Conservation (phyloP, 768 basidiomycete species). For the Tylopilus subfusipes region DNA sequence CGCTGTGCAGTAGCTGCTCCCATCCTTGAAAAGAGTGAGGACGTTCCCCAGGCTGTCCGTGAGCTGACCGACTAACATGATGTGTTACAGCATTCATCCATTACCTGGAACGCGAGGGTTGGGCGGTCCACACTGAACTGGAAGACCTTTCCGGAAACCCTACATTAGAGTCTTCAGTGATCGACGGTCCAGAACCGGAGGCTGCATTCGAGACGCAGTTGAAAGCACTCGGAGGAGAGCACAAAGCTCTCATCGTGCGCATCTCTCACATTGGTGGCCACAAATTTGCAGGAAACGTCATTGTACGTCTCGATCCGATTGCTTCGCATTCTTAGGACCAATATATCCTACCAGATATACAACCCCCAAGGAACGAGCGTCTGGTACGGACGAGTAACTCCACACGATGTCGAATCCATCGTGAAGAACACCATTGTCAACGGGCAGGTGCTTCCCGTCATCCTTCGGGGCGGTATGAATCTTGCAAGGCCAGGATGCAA, state of each 20-base stretch:
- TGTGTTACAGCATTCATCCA: slow-evolving; percentile 51
- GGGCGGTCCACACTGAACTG: slow-evolving; percentile 73
- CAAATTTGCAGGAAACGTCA: slow-evolving; percentile 86
- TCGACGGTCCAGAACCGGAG: slow-evolving; percentile 41
- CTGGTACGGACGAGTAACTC: slow-evolving; percentile 93
- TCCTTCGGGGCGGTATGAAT: slow-evolving; percentile 85
- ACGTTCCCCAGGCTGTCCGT: slow-evolving; percentile 12
- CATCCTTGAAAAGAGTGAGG: slow-evolving; percentile 69
- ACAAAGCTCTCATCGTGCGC: slow-evolving; percentile 77
- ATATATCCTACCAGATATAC: slow-evolving; percentile 56
- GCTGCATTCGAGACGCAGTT: slow-evolving; percentile 46
- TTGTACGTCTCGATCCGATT: slow-evolving; percentile 51
- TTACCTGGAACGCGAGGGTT: slow-evolving; percentile 62
- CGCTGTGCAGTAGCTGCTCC: slow-evolving; percentile 87
- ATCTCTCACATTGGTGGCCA: slow-evolving; percentile 94
- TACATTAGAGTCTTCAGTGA: slow-evolving; percentile 24
- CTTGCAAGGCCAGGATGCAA: slow-evolving; percentile 66
- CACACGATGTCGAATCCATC: slow-evolving; percentile 83
- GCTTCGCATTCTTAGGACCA: background rate
- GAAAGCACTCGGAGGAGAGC: slow-evolving; percentile 47
- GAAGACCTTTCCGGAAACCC: slow-evolving; percentile 47
- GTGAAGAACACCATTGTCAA: slow-evolving; percentile 84
- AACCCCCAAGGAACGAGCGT: slow-evolving; percentile 81
- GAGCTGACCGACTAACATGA: slow-evolving; percentile 3
- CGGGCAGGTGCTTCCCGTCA: slow-evolving; percentile 78